phyloP scores from a whole-genome alignment of 176 grass and related monocot species.

The Rhipidocladum racemiflorum region DNA sequence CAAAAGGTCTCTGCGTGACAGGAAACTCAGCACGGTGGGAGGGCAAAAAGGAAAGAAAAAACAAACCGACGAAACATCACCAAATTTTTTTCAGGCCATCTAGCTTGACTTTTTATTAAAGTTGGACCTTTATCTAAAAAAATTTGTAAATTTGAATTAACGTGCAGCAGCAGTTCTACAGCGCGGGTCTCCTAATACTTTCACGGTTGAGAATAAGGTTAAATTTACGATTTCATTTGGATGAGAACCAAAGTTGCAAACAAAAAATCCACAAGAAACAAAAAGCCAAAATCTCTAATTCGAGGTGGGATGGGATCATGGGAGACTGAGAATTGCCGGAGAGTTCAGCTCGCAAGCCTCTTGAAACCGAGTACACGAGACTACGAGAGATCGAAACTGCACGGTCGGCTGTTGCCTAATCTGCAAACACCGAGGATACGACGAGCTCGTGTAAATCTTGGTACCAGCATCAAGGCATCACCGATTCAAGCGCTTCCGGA shows the following conservation, averaged over 20 bases:
- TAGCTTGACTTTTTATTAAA: too few species aligned
- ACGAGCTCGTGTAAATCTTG: background rate
- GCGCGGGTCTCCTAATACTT: too few species aligned
- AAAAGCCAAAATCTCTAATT: background rate
- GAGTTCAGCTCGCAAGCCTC: background rate
- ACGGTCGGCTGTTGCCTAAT: background rate
- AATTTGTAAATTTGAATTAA: too few species aligned
- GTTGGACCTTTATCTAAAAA: too few species aligned
- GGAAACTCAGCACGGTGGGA: background rate
- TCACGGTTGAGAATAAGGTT: background rate
- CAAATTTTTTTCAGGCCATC: too few species aligned
- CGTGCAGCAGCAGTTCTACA: too few species aligned
- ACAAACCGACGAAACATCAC: background rate
- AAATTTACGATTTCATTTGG: too few species aligned
- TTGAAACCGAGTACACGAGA: background rate
- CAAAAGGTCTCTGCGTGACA: background rate
- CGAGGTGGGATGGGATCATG: background rate
- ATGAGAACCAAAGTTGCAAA: too few species aligned
- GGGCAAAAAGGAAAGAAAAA: background rate
- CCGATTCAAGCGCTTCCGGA: background rate
- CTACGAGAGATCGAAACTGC: background rate
- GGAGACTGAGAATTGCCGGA: background rate
- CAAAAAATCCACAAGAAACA: too few species aligned
- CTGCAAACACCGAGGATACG: background rate
- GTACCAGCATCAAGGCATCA: background rate